phyloP scores from a whole-genome alignment of 495 filamentous ascomycete species.

The Aspergillus ellipticus region DNA sequence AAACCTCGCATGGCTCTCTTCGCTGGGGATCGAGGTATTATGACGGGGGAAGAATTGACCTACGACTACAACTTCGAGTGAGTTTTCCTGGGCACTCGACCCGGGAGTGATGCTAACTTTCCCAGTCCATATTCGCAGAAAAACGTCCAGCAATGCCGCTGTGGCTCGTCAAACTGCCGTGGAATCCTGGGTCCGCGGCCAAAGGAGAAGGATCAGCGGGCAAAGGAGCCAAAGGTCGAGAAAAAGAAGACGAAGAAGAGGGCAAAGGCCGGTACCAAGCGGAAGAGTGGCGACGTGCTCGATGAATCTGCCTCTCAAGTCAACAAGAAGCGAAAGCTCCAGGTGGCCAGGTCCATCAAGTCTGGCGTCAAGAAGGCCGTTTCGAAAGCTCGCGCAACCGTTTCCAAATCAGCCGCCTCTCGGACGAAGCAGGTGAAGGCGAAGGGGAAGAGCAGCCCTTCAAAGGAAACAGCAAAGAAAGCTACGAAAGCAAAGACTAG shows the following conservation, averaged over 20 bases:
- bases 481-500: conserved; percentile 1
- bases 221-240: conserved; percentile 37
- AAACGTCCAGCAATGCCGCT: conserved; percentile 80
- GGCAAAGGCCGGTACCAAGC: conserved; percentile 29
- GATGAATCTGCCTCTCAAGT: conserved; percentile 19
- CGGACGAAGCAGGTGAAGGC: conserved; percentile 5
- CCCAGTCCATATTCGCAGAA: conserved; percentile 67
- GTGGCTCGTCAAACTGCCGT: conserved; percentile 71
- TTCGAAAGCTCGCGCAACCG: conserved; percentile 19
- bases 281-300: conserved; percentile 23
- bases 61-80: conserved; percentile 99
- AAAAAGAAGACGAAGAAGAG: conserved; percentile 41
- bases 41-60: conserved; percentile 93
- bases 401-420: conserved; percentile 14
- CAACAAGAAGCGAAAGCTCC: conserved; percentile 38
- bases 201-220: conserved; percentile 47
- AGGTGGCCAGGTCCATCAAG: conserved; percentile 32
- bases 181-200: conserved; percentile 74
- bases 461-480: conserved; percentile 21
- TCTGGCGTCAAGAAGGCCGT: conserved; percentile 37
- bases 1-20: conserved; percentile 97
- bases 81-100: conserved; percentile 15
- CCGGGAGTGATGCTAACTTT: conserved; percentile 9
- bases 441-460: conserved; percentile 1
- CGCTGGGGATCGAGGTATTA: conserved; percentile 82